Conservation (phyloP, 1,284 basidiomycete genomes). For the Cronartium quercuum region DNA sequence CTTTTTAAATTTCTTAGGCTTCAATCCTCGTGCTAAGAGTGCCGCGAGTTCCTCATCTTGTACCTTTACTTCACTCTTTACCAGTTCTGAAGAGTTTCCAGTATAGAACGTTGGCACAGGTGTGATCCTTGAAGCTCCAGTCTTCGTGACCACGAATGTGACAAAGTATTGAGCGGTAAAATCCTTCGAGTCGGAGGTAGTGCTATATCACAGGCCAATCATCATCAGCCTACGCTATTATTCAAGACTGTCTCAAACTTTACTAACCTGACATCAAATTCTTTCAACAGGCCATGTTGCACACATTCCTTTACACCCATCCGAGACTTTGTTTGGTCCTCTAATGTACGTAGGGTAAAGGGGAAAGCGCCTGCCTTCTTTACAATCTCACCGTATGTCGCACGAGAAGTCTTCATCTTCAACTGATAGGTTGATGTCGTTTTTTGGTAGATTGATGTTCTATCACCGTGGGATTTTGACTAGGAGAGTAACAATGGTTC, state of each 20-base stretch:
- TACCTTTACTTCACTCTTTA: constrained; percentile 81
- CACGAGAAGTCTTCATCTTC: constrained; percentile 94
- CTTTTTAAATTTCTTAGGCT: constrained; percentile 88
- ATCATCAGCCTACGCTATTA: background rate
- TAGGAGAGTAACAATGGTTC: constrained; percentile 48
- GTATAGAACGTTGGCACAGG: constrained; percentile 76
- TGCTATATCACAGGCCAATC: constrained; percentile 39
- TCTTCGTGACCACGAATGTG: constrained; percentile 48
- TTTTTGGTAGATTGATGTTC: constrained; percentile 88
- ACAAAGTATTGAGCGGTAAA: constrained; percentile 44
- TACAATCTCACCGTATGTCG: constrained; percentile 90
- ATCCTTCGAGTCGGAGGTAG: constrained; percentile 42
- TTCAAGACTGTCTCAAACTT: background rate
- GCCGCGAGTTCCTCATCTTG: constrained; percentile 78
- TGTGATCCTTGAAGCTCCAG: constrained; percentile 46
- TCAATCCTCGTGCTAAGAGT: constrained; percentile 68
- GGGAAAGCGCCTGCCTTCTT: constrained; percentile 97
- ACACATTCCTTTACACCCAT: constrained; percentile 95
- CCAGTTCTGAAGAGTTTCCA: constrained; percentile 86
- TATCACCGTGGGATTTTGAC: constrained; percentile 78
- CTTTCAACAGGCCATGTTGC: constrained; percentile 80
- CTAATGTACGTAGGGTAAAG: constrained; percentile 86
- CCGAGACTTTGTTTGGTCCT: constrained; percentile 89
- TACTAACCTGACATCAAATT: constrained; percentile 64
- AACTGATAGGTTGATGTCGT: constrained; percentile 80